Conservation (phyloP, 768 basidiomycete species). For the Xanthoconium purpureum region DNA sequence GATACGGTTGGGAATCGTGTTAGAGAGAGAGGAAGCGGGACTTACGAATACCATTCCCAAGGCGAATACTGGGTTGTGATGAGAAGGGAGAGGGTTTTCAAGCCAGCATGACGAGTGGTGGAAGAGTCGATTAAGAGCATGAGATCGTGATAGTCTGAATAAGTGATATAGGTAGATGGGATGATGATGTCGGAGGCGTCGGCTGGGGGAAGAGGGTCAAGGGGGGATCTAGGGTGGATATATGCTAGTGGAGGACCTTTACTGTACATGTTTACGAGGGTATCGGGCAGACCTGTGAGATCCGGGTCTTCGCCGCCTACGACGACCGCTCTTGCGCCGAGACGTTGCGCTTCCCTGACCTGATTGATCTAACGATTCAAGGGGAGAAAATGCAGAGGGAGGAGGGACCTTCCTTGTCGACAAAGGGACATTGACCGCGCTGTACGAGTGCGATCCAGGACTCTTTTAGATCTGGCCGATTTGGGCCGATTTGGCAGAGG, state of each 20-base stretch:
- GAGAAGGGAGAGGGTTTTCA: constrained; percentile 70
- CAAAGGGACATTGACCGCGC: constrained; percentile 87
- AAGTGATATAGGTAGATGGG: constrained; percentile 85
- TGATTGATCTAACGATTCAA: constrained; percentile 11
- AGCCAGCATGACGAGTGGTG: constrained; percentile 75
- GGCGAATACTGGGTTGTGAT: constrained; percentile 78
- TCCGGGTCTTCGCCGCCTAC: constrained; percentile 81
- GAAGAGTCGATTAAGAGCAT: constrained; percentile 65
- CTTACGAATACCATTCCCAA: constrained; percentile 93
- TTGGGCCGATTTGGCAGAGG: constrained; percentile 55
- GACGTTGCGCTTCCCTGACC: constrained; percentile 56
- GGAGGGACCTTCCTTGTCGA: constrained; percentile 65
- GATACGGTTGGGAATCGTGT: constrained; percentile 8
- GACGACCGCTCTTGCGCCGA: constrained; percentile 87
- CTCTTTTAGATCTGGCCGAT: constrained; percentile 59
- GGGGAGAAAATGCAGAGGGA: background rate
- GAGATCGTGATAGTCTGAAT: constrained; percentile 73
- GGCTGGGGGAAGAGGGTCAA: constrained; percentile 40
- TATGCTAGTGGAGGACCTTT: constrained; percentile 61
- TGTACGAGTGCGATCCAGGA: constrained; percentile 91
- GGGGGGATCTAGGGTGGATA: constrained; percentile 1
- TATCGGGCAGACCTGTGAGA: constrained; percentile 63
- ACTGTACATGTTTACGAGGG: constrained; percentile 88
- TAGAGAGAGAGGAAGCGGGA: background rate
- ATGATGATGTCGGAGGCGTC: constrained; percentile 84